Evolutionary conservation across 2,329 filamentous ascomycete genomes (phyloP).

Genomic region (Fusarium xylarioides): DNA sequence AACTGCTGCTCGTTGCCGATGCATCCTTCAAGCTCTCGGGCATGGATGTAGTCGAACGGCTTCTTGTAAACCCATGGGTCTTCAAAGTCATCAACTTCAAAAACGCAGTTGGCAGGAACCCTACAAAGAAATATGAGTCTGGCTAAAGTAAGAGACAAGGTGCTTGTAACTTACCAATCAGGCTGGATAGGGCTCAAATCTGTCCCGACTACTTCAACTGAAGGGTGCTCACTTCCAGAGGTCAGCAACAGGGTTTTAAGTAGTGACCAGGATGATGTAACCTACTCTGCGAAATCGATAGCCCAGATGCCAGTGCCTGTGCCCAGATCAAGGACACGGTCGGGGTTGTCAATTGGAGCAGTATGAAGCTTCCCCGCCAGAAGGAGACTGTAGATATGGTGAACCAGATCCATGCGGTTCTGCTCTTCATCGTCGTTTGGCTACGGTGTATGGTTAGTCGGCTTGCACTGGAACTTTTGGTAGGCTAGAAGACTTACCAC

Average conservation of each 20-base stretch:
- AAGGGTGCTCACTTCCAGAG: slow-evolving; percentile 14
- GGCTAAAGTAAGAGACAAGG: accelerated
- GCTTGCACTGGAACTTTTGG: background rate
- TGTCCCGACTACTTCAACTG: slow-evolving; percentile 28
- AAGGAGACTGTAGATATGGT: slow-evolving; percentile 27
- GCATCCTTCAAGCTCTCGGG: slow-evolving; percentile 30
- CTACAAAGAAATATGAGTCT: background rate
- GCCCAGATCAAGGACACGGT: slow-evolving; percentile 24
- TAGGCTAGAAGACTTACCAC: background rate
- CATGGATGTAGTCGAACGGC: slow-evolving; percentile 30
- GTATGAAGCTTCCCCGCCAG: slow-evolving; percentile 12
- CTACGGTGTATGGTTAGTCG: background rate
- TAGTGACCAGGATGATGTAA: accelerated
- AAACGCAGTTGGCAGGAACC: slow-evolving; percentile 21
- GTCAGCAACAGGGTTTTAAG: accelerated
- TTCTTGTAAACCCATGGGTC: slow-evolving; percentile 25
- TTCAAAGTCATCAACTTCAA: slow-evolving; percentile 30
- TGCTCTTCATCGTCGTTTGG: slow-evolving; percentile 32
- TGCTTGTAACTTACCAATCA: slow-evolving; percentile 1
- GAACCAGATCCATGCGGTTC: slow-evolving; percentile 25
- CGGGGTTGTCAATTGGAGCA: slow-evolving; percentile 11
- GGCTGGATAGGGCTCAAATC: slow-evolving; percentile 33
- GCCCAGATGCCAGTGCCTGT: slow-evolving; percentile 30
- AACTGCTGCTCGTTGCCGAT: slow-evolving; percentile 24
- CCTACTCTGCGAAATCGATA: slow-evolving; percentile 34